Evolutionary conservation across 345 rosid species (phyloP).

Genomic region (Isatis tinctoria): DNA sequence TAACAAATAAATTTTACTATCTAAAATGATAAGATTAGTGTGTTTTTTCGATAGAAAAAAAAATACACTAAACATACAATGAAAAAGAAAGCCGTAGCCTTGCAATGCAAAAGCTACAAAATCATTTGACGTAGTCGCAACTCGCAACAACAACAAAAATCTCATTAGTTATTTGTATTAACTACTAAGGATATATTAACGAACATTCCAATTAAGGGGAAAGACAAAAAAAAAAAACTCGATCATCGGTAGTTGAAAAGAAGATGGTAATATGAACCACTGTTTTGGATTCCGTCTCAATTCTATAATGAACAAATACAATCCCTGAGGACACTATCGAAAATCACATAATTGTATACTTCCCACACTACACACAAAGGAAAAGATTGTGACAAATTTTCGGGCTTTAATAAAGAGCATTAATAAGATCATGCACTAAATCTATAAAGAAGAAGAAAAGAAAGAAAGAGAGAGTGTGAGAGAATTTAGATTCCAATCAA

Average conservation of each 20-base stretch:
- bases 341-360: neutral
- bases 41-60: neutral
- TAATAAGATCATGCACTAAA: constrained; percentile 2
- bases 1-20: neutral
- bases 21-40: neutral
- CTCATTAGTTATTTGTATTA: neutral
- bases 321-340: neutral
- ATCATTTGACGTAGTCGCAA: neutral
- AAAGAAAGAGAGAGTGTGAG: neutral
- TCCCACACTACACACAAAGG: neutral
- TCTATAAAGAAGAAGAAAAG: neutral
- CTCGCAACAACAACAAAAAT: neutral
- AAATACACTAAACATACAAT: neutral
- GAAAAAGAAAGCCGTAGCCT: neutral
- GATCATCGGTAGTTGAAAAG: neutral
- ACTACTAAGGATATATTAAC: too few species aligned
- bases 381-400: neutral
- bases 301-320: neutral
- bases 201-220: neutral
- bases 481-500: neutral
- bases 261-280: neutral
- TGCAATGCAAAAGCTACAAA: neutral
- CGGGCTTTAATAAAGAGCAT: neutral
- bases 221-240: neutral
- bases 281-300: neutral